Percentiles rank a stretch among this genome's conserved stretches.
phyloP scores from a whole-genome alignment of 208 protist species.

The Wallacemonas collosoma region DNA sequence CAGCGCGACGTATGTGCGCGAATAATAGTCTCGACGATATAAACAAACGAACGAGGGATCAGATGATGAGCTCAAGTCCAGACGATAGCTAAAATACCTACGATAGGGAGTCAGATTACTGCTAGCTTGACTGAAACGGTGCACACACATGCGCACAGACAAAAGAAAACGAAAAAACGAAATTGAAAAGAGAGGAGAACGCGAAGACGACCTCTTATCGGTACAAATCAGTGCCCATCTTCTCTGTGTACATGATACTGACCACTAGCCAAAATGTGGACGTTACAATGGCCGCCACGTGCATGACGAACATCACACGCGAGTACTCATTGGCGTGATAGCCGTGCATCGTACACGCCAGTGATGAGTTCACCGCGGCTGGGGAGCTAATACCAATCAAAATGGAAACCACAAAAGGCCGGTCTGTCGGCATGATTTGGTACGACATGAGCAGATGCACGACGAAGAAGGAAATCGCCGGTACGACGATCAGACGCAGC shows the following conservation, averaged over 20 bases:
- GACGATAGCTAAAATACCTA: too few species aligned
- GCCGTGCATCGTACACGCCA: slow-evolving; percentile 63
- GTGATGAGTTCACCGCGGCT: slow-evolving; percentile 63
- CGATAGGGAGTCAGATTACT: too few species aligned
- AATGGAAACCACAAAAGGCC: slow-evolving; percentile 61
- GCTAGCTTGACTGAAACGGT: too few species aligned
- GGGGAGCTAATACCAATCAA: slow-evolving; percentile 64
- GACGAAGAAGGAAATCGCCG: slow-evolving; percentile 51
- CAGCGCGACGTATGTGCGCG: too few species aligned
- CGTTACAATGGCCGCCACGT: slow-evolving; percentile 50
- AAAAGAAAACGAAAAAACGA: slow-evolving; percentile 17
- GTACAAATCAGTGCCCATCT: slow-evolving; percentile 14
- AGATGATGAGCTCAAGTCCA: too few species aligned
- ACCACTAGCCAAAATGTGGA: slow-evolving; percentile 62
- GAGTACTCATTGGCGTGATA: slow-evolving; percentile 60
- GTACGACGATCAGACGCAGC: slow-evolving; percentile 62
- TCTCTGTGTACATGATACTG: slow-evolving; percentile 30
- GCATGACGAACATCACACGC: slow-evolving; percentile 71
- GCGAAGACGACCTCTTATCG: not conserved
- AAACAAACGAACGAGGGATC: too few species aligned
- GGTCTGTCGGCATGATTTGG: slow-evolving; percentile 47
- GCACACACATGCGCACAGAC: not conserved
- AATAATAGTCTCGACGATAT: too few species aligned
- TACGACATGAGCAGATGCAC: slow-evolving; percentile 48
- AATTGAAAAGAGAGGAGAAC: not conserved